Evolutionary conservation across 352 stramenopile genomes (phyloP), one percentile per base, ranked within the genome.

Genomic region (Lagenidium sp.): DNA sequence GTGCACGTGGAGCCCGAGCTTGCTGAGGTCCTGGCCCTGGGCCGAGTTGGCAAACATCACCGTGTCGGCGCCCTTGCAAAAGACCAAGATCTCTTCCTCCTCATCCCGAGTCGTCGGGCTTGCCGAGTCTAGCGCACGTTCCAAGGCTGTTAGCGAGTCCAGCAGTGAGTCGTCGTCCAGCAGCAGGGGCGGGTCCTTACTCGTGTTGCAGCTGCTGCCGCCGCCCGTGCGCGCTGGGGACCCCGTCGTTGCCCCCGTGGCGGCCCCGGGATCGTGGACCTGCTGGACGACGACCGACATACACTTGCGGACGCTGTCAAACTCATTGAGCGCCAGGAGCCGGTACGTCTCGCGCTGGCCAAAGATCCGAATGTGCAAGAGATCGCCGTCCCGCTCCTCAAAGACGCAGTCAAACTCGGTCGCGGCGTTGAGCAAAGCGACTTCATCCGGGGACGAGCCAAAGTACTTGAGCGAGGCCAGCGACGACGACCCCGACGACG

Each of bases 31-130:
- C 41, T 86, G 71, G 7, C 68, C 61, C 24, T 80, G 83, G 24
- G 56, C 60, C 3, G 71, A 70, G 32, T 84, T 86, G 1, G 65
- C 68, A 31, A 96, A 94, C 83, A 96, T 95, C 4, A 94, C 62
- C 0, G 78, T 94, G 49, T 96, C 86, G 10, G 85, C 80, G 6
- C 86, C 86, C 55, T 96, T 96, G 13, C 68, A 85, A 35, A 91
- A 95, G 0, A 94, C 60, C 2, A 86, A 62, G 13, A 93, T 71
- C 4, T 83, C 73, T 13, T 80, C 65, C 0, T 76, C 8, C 28
- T 32, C 28, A 4, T 41, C 43, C 15, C 23, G 29, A 16, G 26
- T 25, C 8, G 43, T 4, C 12, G 11, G 7, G 29, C 31, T 46
- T 36, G n/a, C n/a, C n/a, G n/a, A n/a, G n/a, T 57, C 54, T 63